phyloP scores from a whole-genome alignment of 495 filamentous ascomycete genomes.

The Lepraria neglecta region DNA sequence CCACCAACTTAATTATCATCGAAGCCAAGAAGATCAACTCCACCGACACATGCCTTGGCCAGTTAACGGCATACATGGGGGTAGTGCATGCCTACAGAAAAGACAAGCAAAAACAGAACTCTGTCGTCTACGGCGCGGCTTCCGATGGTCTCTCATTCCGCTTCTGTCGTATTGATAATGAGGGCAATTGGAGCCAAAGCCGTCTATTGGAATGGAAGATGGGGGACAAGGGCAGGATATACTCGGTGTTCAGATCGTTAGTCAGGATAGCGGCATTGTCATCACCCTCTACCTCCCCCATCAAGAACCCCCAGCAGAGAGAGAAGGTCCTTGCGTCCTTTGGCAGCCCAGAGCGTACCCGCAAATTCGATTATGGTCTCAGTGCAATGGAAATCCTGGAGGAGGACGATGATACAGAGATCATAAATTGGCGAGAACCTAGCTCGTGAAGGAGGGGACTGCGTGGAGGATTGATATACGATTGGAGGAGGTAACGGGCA shows the following conservation, averaged over 20 bases:
- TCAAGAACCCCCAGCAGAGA: conserved; percentile 14
- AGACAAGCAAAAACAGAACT: conserved; percentile 18
- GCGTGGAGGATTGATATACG: too few species aligned
- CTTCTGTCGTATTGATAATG: conserved; percentile 23
- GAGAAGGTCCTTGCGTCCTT: too few species aligned
- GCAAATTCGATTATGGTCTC: too few species aligned
- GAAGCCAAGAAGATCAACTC: conserved; percentile 12
- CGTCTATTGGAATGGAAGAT: conserved; percentile 15
- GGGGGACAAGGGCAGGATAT: conserved; percentile 14
- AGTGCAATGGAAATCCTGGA: too few species aligned
- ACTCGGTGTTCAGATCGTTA: conserved; percentile 15
- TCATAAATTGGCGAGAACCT: too few species aligned
- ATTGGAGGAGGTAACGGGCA: too few species aligned
- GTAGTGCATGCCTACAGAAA: conserved; percentile 15
- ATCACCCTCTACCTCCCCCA: conserved; percentile 17
- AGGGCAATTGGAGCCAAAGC: conserved; percentile 14
- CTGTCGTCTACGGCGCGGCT: conserved; percentile 14
- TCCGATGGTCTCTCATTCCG: conserved; percentile 19
- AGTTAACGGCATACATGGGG: conserved; percentile 21
- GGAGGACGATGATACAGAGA: too few species aligned
- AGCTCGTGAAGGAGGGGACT: too few species aligned
- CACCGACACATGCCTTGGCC: conserved; percentile 13
- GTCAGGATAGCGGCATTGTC: conserved; percentile 20
- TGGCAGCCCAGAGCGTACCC: too few species aligned
- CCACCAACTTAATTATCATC: conserved; percentile 19